Percentiles rank a stretch among this genome's conserved stretches.
These are phyloP conservation scores for Alternaria viburni DNA, from an alignment of 2,329 filamentous ascomycete species.

Conservation along the genomic window DNA sequence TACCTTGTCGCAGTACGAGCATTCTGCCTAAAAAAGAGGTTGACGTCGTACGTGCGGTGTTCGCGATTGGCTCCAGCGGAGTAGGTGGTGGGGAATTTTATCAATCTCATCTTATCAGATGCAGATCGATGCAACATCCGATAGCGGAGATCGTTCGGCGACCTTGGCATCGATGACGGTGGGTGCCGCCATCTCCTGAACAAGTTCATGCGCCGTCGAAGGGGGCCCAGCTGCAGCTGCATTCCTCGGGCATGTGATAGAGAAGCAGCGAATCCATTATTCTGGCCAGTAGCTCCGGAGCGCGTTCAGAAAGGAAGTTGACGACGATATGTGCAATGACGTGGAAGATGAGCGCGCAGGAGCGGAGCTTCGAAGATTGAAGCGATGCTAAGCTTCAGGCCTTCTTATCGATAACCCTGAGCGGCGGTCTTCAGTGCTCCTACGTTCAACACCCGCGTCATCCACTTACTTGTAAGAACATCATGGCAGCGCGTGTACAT, in stretches of 20 bases:
- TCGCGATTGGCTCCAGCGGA: neutral
- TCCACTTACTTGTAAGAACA: neutral
- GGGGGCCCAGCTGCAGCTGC: neutral
- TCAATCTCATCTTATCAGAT: slow-evolving; percentile 6
- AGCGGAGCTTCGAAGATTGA: neutral
- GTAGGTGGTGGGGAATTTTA: neutral
- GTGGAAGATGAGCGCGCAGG: neutral
- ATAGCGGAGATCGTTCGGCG: neutral
- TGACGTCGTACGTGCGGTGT: neutral
- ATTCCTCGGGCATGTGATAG: neutral
- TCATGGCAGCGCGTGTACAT: slow-evolving; percentile 12
- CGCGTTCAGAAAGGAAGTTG: neutral
- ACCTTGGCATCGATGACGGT: neutral
- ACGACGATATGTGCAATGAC: neutral
- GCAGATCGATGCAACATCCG: slow-evolving; percentile 1
- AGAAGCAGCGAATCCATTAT: neutral
- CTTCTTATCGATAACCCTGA: neutral
- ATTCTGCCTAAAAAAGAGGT: neutral
- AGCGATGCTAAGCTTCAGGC: neutral
- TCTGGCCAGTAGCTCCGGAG: neutral
- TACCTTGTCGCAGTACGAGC: slow-evolving; percentile 1
- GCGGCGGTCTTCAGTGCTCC: neutral
- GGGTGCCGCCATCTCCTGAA: neutral
- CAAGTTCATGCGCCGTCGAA: neutral
- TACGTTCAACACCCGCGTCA: neutral